phyloP scores from a whole-genome alignment of 768 basidiomycete species.

The Leccinum uliginosum region DNA sequence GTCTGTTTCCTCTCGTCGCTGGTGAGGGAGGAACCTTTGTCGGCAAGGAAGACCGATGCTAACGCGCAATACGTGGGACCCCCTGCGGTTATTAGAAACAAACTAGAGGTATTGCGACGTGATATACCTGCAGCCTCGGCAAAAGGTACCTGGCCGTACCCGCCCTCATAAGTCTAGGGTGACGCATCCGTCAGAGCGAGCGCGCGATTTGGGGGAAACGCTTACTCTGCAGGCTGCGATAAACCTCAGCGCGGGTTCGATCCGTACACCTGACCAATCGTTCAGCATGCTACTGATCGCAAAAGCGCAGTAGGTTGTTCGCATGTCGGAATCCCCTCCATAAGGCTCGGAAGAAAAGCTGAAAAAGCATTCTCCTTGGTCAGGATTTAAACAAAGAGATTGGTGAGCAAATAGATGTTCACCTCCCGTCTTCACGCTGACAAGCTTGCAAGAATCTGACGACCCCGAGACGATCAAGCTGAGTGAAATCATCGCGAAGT shows the following conservation, averaged over 20 bases:
- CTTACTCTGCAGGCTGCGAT: conserved; percentile 70
- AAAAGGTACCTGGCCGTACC: conserved; percentile 77
- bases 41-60: conserved; percentile 62
- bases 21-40: conserved; percentile 21
- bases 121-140: conserved; percentile 79
- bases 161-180: conserved; percentile 84
- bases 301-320: conserved; percentile 85
- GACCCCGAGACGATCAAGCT: conserved; percentile 67
- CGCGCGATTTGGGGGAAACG: neutral
- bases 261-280: conserved; percentile 74
- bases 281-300: conserved; percentile 74
- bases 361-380: conserved; percentile 4
- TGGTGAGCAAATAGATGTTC: neutral
- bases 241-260: conserved; percentile 56
- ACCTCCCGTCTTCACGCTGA: conserved; percentile 85
- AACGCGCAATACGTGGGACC: conserved; percentile 93
- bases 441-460: conserved; percentile 62
- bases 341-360: conserved; percentile 73
- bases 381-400: conserved; percentile 11
- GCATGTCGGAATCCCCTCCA: conserved; percentile 69
- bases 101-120: neutral
- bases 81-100: conserved; percentile 40
- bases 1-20: conserved; percentile 47
- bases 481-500: conserved; percentile 78
- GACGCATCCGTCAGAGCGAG: neutral